Base-by-base conservation (phyloP, 805 yeast genomes). In the Naumovozyma dairenensis region DNA sequence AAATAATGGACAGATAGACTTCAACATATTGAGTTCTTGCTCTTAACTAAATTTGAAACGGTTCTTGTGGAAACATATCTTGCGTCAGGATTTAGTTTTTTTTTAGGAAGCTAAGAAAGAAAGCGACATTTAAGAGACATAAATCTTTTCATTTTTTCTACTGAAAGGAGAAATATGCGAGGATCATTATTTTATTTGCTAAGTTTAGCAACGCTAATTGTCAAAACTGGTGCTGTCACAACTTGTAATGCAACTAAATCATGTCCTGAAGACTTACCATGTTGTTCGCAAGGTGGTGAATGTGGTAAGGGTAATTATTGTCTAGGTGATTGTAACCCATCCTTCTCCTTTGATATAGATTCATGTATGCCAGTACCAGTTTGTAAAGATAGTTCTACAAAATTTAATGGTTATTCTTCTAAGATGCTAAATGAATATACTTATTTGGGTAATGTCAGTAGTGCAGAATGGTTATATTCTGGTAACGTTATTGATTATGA, bases 361-460 rank as follows among this genome's bases (percentile, higher is more conserved):
- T 74, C 95, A 1, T 87, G 96, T 62, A 72, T 84, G 76, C 86
- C 96, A 5, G 71, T 74, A 72, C 95, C 96, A 9, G 65, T 75
- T 5, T 84, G 93, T 68, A 56, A 66, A 48, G 53, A 69, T 40
- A 51, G 65, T 24, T 38, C 52, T 2, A 72, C 73, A 5, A 40
- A 45, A 1, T 75, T 77, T 46, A 57, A 53, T 37, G 46, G 49
- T 39, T 41, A 54, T 51, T 37, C 54, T 24, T 40, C 60, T 32
- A 53, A 52, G 32, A 41, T 71, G 37, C 44, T 48, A 10, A 35
- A 55, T 25, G 53, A 51, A 38, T 50, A 62, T 25, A 59, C 62
- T 9, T 80, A 72, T 57, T 63, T 81, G 36, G 96, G 96, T 26
- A 80, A 87, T 58, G 66, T 80, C 2, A 60, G 71, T 28, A 75